Base-by-base conservation (phyloP, 768 basidiomycete species). In the Botryobasidium botryosum region DNA sequence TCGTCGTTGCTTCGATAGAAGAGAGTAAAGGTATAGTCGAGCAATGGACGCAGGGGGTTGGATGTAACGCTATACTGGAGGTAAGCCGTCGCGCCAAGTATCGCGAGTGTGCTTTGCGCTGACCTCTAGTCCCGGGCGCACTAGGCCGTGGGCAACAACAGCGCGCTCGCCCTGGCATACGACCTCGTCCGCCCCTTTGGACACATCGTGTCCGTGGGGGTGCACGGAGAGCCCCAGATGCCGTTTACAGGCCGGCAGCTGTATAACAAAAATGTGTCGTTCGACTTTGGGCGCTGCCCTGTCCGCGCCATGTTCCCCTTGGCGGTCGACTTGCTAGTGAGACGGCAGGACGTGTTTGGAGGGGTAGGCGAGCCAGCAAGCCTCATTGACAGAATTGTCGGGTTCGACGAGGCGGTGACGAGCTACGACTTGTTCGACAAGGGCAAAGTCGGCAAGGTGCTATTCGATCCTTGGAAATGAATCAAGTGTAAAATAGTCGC, bases 221-320 rank as follows among this genome's bases (percentile, higher is more conserved):
- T 53, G n/a, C 53, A 54, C 46, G 45, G 28, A 23, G 45, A 47
- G 6, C 45, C 37, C 20, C 27, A 26, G n/a, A 39, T 48, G 23
- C 50, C 52, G n/a, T 67, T 72, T 2, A 59, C 62, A 6, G 68
- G 70, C 18, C 54, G 56, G 5, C 64, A 76, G 35, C 55, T 77
- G 45, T 86, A 85, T 59, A 64, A 76, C 64, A 81, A 82, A 61
- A 86, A 85, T 57, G 68, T 83, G 5, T 79, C 77, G 1, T 64
- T 83, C 21, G 77, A 82, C 53, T 86, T 85, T 56, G 84, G 84
- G 6, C 72, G 82, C 6, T 85, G 82, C 52, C 83, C 81, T 13
- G 80, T 81, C 4, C 72, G 78, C 12, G 74, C 81, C 1, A 74
- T 84, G 70, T 75, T 85, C 52, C 77, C 77, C 7, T 58, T 70